Evolutionary conservation across 2,329 filamentous ascomycete genomes (phyloP).

Genomic region (Arthroderma uncinatum): DNA sequence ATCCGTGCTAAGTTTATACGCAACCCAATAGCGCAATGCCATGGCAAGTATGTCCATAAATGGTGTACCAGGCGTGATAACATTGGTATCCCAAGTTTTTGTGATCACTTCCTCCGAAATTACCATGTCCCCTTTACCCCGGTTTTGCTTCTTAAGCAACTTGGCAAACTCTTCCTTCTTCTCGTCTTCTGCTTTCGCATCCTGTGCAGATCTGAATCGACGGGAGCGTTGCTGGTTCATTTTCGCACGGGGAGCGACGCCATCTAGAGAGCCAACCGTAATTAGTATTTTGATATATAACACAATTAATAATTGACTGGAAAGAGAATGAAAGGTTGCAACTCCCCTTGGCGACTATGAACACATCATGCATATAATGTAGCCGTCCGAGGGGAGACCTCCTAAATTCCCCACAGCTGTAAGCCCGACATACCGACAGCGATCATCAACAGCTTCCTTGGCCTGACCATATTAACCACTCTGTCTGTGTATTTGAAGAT

Average conservation of each 20-base stretch:
- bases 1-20: slow-evolving; percentile 95
- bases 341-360: slow-evolving; percentile 24
- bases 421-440: slow-evolving; percentile 57
- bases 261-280: slow-evolving; percentile 47
- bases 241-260: slow-evolving; percentile 92
- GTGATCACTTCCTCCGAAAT: slow-evolving; percentile 53
- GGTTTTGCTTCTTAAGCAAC: slow-evolving; percentile 67
- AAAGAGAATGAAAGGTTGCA: slow-evolving; percentile 13
- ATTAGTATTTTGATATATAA: slow-evolving; percentile 20
- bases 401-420: slow-evolving; percentile 9
- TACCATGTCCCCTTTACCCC: slow-evolving; percentile 51
- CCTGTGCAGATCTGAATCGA: slow-evolving; percentile 86
- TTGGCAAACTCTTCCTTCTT: slow-evolving; percentile 83
- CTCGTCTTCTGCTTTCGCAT: slow-evolving; percentile 85
- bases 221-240: slow-evolving; percentile 99
- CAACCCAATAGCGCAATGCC: slow-evolving; percentile 89
- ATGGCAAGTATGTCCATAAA: slow-evolving; percentile 95
- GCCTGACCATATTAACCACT: slow-evolving; percentile 96
- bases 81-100: slow-evolving; percentile 84
- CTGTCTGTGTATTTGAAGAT: slow-evolving; percentile 98
- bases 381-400: slow-evolving; percentile 21
- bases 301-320: neutral
- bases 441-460: slow-evolving; percentile 91
- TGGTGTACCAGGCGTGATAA: slow-evolving; percentile 89
- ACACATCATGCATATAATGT: slow-evolving; percentile 21